Evolutionary conservation across 2,329 filamentous ascomycete species (phyloP), one percentile per base, ranked within the genome.

Genomic region (Diaporthe humulicola): DNA sequence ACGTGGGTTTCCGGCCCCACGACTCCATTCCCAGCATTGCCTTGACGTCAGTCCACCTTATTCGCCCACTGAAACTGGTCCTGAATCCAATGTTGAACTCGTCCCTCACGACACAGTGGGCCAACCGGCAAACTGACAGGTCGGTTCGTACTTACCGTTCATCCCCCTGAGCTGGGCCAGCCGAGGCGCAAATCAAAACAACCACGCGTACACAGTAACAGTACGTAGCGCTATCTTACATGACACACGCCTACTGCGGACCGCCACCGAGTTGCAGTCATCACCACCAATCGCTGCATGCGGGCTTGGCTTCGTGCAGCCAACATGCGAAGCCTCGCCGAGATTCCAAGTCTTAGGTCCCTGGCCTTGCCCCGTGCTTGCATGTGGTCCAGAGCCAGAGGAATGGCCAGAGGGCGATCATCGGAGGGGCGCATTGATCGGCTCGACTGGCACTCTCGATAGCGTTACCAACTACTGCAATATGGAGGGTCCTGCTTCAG

Each of bases 401-500:
- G 30, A 28, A 7, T 40, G 64, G 33, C 45, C 64, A 19, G n/a
- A 54, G 30, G 48, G 30, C 64, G 30, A 69, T 69, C 45, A 38
- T 22, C 45, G 45, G 45, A 67, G 61, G 22, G 45, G 61, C 61
- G 61, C 61, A 50, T 50, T 66, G 64, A 52, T 67, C 64, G 64
- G 45, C 64, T 67, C 45, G n/a, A 54, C 45, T 54, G 64, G 48
- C 48, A 54, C 33, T 22, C 28, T 28, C 33, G 33, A 54, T 69
- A 69, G 64, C 48, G 64, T 30, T 54, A 69, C 64, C 25, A 54
- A 48, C 64, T 54, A 22, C 64, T 69, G 64, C 64, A 69, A 69
- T 69, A 30, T 52, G 48, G 64, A 69, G 64, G 64, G 64, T 69
- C 64, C 45, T 69, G 64, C 48, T 38, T 69, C 64, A 17, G 48